Percentiles rank a stretch among this genome's conserved stretches.
These are phyloP conservation scores for Taxillus chinensis DNA, from an alignment of 164 flowering plant species.

Conservation along the genomic window DNA sequence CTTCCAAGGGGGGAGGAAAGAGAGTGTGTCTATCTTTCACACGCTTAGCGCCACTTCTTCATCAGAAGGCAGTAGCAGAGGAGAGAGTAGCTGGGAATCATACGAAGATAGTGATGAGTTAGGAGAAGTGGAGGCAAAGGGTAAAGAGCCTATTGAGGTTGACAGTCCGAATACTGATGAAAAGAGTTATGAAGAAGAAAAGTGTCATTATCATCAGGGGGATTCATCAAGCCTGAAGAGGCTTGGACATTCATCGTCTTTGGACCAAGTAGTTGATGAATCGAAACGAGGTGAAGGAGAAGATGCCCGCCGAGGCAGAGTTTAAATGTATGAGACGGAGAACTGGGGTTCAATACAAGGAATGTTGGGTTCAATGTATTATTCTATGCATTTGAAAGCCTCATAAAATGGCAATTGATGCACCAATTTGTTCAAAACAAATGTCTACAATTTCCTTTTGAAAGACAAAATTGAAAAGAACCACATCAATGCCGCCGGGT, in stretches of 20 bases:
- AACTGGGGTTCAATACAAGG: no score
- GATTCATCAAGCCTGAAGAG: conserved; percentile 13
- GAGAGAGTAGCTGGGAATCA: conserved; percentile 8
- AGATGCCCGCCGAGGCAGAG: conserved; percentile 8
- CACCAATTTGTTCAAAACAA: no score
- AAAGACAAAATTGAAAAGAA: no score
- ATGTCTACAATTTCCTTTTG: no score
- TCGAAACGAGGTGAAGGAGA: neutral
- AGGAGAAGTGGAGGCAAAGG: conserved; percentile 23
- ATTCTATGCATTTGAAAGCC: no score
- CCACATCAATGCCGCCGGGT: no score
- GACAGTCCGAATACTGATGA: conserved; percentile 22
- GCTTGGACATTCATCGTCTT: conserved; percentile 4
- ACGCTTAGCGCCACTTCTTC: conserved; percentile 40
- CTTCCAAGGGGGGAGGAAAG: conserved; percentile 41
- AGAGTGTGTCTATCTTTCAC: conserved; percentile 54
- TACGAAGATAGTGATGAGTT: conserved; percentile 8
- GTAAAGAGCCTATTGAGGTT: conserved; percentile 11
- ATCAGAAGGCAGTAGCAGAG: conserved; percentile 16
- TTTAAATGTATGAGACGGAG: neutral
- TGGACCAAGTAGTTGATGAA: conserved; percentile 10
- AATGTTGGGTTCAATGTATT: no score
- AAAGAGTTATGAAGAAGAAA: neutral
- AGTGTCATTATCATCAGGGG: conserved; percentile 7
- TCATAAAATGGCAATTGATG: no score